Evolutionary conservation across 2,329 filamentous ascomycete species (phyloP).

Genomic region (Chlorencoelia australis): DNA sequence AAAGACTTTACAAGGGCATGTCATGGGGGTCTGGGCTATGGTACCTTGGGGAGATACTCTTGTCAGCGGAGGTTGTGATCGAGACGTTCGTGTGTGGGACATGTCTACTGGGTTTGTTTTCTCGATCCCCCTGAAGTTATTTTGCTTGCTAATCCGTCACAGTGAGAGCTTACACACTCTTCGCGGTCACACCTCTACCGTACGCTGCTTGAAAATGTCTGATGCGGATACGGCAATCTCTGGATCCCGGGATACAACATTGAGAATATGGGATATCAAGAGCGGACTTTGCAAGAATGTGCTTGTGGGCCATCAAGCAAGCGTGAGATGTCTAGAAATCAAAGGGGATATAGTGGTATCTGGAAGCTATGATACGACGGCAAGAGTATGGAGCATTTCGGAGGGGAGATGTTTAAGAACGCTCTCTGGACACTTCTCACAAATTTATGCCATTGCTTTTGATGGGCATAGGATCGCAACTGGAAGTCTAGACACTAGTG

Average conservation of each 20-base stretch:
- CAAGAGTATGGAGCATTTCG: conserved; percentile 95
- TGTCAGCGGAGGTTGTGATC: conserved; percentile 91
- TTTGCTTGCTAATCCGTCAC: conserved; percentile 6
- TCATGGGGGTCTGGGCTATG: conserved; percentile 99
- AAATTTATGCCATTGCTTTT: conserved; percentile 98
- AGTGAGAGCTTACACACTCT: conserved; percentile 72
- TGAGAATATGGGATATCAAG: conserved; percentile 89
- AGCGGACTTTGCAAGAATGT: conserved; percentile 85
- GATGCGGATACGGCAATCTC: conserved; percentile 91
- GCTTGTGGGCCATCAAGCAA: conserved; percentile 88
- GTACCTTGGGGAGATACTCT: conserved; percentile 93
- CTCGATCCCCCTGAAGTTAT: conserved; percentile 25
- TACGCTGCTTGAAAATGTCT: conserved; percentile 95
- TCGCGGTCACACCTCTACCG: conserved; percentile 91
- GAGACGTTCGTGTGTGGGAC: conserved; percentile 95
- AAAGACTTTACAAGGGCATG: conserved; percentile 84
- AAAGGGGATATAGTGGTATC: conserved; percentile 96
- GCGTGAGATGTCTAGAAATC: conserved; percentile 89
- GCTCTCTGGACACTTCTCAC: conserved; percentile 88
- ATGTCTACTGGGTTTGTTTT: conserved; percentile 72
- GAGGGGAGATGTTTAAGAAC: conserved; percentile 88
- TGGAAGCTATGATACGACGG: conserved; percentile 94
- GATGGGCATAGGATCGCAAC: conserved; percentile 90
- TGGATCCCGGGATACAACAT: conserved; percentile 86
- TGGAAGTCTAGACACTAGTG: conserved; percentile 91